Conservation (phyloP, 495 filamentous ascomycete genomes). For the Neurospora tetraspora region DNA sequence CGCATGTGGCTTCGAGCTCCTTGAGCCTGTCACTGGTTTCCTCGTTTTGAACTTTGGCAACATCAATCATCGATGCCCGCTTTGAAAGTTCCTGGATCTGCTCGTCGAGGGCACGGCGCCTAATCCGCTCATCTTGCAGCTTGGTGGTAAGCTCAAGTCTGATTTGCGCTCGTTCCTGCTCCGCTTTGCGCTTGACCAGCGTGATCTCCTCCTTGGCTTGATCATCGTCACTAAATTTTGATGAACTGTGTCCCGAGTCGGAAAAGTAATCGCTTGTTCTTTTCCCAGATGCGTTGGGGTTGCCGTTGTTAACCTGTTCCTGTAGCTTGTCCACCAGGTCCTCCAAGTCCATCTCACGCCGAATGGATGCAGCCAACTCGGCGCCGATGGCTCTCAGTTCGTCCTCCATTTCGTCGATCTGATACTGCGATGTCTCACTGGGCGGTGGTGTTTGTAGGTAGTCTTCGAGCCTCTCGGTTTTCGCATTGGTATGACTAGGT, state of each 20-base stretch:
- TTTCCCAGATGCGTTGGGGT: constrained; percentile 48
- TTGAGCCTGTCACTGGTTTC: constrained; percentile 47
- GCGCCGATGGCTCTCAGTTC: constrained; percentile 87
- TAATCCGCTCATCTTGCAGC: constrained; percentile 71
- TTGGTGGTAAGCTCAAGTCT: constrained; percentile 74
- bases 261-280: constrained; percentile 97
- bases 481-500: constrained; percentile 20
- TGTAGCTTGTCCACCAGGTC: constrained; percentile 85
- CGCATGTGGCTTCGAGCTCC: constrained; percentile 70
- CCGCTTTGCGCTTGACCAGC: constrained; percentile 66
- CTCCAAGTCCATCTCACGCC: constrained; percentile 92
- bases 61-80: constrained; percentile 51
- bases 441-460: constrained; percentile 37
- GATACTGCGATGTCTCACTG: constrained; percentile 23
- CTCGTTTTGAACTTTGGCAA: constrained; percentile 32
- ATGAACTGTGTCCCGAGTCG: constrained; percentile 82
- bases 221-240: constrained; percentile 57
- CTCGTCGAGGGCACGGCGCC: constrained; percentile 63
- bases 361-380: constrained; percentile 85
- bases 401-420: constrained; percentile 75
- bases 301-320: constrained; percentile 49
- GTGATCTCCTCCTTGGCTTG: constrained; percentile 74
- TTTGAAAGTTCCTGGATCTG: constrained; percentile 75
- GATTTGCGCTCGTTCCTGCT: constrained; percentile 86
- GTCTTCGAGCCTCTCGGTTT: constrained; percentile 27